Evolutionary conservation across 805 yeast genomes (phyloP).

Genomic region (Wickerhamiella galacta): DNA sequence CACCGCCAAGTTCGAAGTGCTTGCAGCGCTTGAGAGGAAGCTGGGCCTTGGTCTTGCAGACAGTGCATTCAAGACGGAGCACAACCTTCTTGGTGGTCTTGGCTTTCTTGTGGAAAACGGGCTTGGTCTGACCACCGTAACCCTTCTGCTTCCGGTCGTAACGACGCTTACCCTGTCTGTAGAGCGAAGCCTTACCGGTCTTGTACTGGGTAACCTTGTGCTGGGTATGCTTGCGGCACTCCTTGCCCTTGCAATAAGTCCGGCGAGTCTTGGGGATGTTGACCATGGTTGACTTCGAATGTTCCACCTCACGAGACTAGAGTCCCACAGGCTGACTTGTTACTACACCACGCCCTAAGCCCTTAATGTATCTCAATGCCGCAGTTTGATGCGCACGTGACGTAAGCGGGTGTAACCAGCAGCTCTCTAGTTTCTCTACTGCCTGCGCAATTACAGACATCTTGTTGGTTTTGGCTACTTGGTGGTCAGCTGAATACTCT

Average conservation of each 20-base stretch:
- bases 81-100: slow-evolving; percentile 99
- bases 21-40: slow-evolving; percentile 97
- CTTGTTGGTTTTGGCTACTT: too few relatives aligned
- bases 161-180: slow-evolving; percentile 99
- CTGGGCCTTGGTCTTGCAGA: slow-evolving; percentile 98
- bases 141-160: slow-evolving; percentile 99
- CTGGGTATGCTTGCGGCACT: slow-evolving; percentile 98
- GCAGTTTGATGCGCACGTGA: too few relatives aligned
- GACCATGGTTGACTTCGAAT: slow-evolving; percentile 42
- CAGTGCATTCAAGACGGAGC: slow-evolving; percentile 96
- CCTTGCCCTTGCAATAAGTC: slow-evolving; percentile 99
- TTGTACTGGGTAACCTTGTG: slow-evolving; percentile 99
- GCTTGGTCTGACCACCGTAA: slow-evolving; percentile 99
- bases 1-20: slow-evolving; percentile 99
- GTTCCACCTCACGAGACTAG: too few relatives aligned
- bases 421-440: too few relatives aligned
- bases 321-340: too few relatives aligned
- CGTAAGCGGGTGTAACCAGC: too few relatives aligned
- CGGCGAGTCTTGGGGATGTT: slow-evolving; percentile 99
- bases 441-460: too few relatives aligned
- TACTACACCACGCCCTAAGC: too few relatives aligned
- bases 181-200: slow-evolving; percentile 99
- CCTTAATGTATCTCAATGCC: too few relatives aligned
- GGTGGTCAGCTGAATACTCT: too few relatives aligned
- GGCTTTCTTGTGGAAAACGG: slow-evolving; percentile 99